A percentile compares a stretch with the other conserved stretches of the same genome.
Conservation (phyloP, 768 basidiomycete species). For the Leccinum truebloodii region DNA sequence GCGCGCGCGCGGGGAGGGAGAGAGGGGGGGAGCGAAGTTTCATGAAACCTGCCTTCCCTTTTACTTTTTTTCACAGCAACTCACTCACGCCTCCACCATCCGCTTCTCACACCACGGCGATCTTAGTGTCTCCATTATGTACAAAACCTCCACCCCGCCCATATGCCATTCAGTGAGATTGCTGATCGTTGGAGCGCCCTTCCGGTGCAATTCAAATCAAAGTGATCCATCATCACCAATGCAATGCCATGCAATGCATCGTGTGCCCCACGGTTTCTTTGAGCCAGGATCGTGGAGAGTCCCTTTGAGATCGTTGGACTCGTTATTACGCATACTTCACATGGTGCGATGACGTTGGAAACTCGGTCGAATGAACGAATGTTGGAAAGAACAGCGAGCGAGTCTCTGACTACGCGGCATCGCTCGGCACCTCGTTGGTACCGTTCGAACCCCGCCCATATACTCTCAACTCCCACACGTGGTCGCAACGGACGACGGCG, state of each 20-base stretch:
- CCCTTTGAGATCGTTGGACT: neutral
- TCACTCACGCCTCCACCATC: constrained; percentile 11
- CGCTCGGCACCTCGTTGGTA: neutral
- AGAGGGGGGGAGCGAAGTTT: constrained; percentile 1
- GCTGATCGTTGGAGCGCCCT: neutral
- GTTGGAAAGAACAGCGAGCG: neutral
- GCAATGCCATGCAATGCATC: neutral
- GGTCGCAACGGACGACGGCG: neutral
- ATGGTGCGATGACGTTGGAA: neutral
- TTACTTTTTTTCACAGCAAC: constrained; percentile 1
- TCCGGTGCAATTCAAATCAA: neutral
- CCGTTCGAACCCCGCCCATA: neutral
- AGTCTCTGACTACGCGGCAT: neutral
- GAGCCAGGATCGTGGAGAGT: neutral
- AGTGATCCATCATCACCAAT: neutral
- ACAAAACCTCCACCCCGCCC: constrained; percentile 1
- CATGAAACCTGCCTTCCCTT: neutral
- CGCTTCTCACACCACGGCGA: constrained; percentile 33
- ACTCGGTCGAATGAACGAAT: neutral
- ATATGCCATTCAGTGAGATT: neutral
- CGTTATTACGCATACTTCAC: neutral
- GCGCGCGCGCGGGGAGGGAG: neutral
- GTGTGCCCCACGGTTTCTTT: neutral
- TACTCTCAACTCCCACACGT: neutral
- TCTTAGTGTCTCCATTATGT: constrained; percentile 16